Base-by-base conservation (phyloP, 768 basidiomycete species). In the Candolleomyces eurysporus region DNA sequence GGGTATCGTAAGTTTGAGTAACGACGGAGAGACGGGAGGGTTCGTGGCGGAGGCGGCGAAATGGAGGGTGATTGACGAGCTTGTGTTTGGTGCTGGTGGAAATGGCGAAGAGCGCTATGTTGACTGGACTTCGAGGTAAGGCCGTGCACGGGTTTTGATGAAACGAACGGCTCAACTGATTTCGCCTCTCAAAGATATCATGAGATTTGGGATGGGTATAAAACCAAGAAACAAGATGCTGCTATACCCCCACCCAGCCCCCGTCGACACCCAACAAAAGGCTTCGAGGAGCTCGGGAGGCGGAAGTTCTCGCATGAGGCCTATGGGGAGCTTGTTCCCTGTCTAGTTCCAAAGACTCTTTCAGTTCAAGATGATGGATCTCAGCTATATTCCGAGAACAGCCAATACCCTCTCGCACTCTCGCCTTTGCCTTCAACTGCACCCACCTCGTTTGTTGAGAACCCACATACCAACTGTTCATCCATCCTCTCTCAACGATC, bases 71-170 rank as follows among this genome's bases (percentile, higher is more conserved):
- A 68, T 69, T 6, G 78, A 80, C 22, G 72, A 77, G 13, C 40
- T 77, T 4, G 65, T 80, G 2, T 62, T 64, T 36, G 53, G 53
- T 2, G 46, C 46, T 14, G 46, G 11, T 22, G 46, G 10, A 26
- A 26, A 31, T 14, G 2, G 31, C 9, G 52, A 48, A 17, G 19
- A 40, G 22, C 26, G 54, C 0, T 68, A 68, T 5, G 66, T 78
- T 8, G 74, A 79, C 54, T 80, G 79, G 79, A 73, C 76, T 52
- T 63, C 69, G 7, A 71, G 78, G 76, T 78, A 45, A 13, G 21
- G 4, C 22, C 26, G 2, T 40, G 49, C 26, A 2, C 4, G 4
- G 26, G 4, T 26, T 26, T 4, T 26, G 26, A 26, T 2, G 26
- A 26, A 4, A 26, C 26, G 26, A 26, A 26, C 26, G 26, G 26